Evolutionary conservation across 768 basidiomycete genomes (phyloP).

Genomic region (Terana coerulea): DNA sequence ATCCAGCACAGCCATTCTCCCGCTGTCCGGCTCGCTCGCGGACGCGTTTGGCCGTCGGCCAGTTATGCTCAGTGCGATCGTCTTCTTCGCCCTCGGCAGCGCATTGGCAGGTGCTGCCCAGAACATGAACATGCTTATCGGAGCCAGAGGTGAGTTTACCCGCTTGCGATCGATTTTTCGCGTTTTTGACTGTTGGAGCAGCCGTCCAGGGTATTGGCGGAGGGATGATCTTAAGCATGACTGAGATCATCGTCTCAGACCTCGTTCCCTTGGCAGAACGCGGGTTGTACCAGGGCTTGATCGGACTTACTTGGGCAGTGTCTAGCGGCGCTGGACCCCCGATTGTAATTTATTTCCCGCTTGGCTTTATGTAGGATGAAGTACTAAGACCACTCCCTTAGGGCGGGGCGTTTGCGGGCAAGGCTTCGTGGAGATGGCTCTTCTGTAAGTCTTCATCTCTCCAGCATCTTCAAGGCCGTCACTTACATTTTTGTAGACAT

Average conservation of each 20-base stretch:
- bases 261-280: conserved; percentile 24
- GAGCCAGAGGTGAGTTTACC: conserved; percentile 24
- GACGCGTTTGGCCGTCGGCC: conserved; percentile 34
- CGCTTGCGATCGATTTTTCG: neutral
- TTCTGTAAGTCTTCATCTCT: conserved; percentile 21
- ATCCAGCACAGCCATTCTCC: conserved; percentile 32
- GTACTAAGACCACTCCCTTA: neutral
- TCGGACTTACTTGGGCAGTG: conserved; percentile 15
- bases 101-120: conserved; percentile 36
- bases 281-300: conserved; percentile 15
- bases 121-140: conserved; percentile 39
- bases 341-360: conserved; percentile 6
- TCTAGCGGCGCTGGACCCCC: conserved; percentile 14
- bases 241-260: conserved; percentile 24
- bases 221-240: conserved; percentile 19
- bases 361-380: neutral
- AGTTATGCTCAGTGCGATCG: conserved; percentile 26
- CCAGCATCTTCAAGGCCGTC: neutral
- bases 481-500: conserved; percentile 24
- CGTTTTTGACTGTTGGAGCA: neutral
- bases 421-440: conserved; percentile 28
- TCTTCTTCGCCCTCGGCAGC: conserved; percentile 34
- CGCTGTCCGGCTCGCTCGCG: conserved; percentile 29
- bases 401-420: conserved; percentile 21
- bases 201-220: conserved; percentile 26